A percentile compares a stretch with the other conserved stretches of the same genome.
phyloP scores from a whole-genome alignment of 1,284 basidiomycete genomes.

The Sanghuangporus sanghuang region DNA sequence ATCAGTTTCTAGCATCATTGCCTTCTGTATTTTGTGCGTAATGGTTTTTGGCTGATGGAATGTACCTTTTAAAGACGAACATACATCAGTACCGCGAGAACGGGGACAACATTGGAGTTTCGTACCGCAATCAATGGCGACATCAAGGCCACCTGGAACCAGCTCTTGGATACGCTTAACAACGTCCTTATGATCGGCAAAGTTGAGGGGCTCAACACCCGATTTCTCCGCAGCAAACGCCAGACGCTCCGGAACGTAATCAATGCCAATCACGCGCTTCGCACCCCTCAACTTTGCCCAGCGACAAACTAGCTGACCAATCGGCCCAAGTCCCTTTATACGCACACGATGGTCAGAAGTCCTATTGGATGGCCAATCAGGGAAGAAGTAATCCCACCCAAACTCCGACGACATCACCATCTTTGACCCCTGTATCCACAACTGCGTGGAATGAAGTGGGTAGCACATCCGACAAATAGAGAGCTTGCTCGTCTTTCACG shows the following conservation, averaged over 20 bases:
- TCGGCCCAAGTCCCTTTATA: slow-evolving; percentile 51
- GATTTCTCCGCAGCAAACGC: slow-evolving; percentile 49
- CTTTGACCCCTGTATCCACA: slow-evolving; percentile 60
- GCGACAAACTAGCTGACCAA: slow-evolving; percentile 54
- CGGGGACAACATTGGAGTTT: not conserved
- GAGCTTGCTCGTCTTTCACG: slow-evolving; percentile 57
- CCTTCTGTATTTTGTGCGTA: slow-evolving; percentile 63
- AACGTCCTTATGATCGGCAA: slow-evolving; percentile 52
- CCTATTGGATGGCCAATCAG: not conserved
- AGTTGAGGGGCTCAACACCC: slow-evolving; percentile 62
- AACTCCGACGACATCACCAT: slow-evolving; percentile 63
- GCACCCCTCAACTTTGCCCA: slow-evolving; percentile 71
- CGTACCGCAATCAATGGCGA: slow-evolving; percentile 46
- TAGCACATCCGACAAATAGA: slow-evolving; percentile 70
- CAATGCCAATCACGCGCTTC: slow-evolving; percentile 68
- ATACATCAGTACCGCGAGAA: not conserved
- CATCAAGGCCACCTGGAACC: slow-evolving; percentile 60
- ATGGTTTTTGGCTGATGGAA: slow-evolving; percentile 69
- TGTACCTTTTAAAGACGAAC: slow-evolving; percentile 35
- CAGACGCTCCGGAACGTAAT: slow-evolving; percentile 58
- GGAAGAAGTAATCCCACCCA: slow-evolving; percentile 36
- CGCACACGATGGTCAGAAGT: not conserved
- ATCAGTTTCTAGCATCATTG: slow-evolving; percentile 73
- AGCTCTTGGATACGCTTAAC: slow-evolving; percentile 56
- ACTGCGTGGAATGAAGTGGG: slow-evolving; percentile 68